Evolutionary conservation across 2,329 filamentous ascomycete species (phyloP), one percentile per base, ranked within the genome.

Genomic region (Fusarium torreyae): DNA sequence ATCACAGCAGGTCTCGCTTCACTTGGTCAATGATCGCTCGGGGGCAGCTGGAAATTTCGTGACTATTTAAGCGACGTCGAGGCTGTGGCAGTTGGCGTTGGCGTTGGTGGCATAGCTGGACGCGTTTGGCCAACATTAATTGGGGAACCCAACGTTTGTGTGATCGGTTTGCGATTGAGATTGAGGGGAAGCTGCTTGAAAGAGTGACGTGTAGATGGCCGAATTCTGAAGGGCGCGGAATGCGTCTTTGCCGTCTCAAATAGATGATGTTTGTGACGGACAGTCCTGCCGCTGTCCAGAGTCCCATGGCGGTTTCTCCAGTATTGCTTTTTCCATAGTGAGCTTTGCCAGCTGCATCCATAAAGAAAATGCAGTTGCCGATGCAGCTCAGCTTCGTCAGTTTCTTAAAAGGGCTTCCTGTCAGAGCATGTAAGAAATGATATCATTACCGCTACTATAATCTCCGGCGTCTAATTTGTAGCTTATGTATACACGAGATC

Each of bases 1-100:
- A 78, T 79, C 33, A 42, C 45, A 52, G 59, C 40, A 52, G 44
- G 39, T 10, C 49, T 31, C 10, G 10, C 38, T 22, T 40, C 43
- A 36, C 52, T 46, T 18, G 20, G 18, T 39, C 38, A 22, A 53
- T 33, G 18, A 28, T 44, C 17, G 38, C 18, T 34, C 17, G 28
- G 42, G 38, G 39, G 43, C 14, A 20, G 39, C 10, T 33, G 39
- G 45, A 14, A 26, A 24, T 20, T 11, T 42, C 28, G 43, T 17
- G 38, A 18, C 20, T 43, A 52, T 69, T 69, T 33, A 26, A 15
- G 36, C 26, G 22, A 52, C 20, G 34, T 26, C 6, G 31, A 46
- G 31, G 14, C 26, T 40, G 42, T 46, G 15, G 45, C 18, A 42
- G 31, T 45, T 66, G 60, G 22, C n/a, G 38, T 40, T 38, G 31